phyloP scores from a whole-genome alignment of 148 eudicot genomes.

The Gaultheria prostrata region DNA sequence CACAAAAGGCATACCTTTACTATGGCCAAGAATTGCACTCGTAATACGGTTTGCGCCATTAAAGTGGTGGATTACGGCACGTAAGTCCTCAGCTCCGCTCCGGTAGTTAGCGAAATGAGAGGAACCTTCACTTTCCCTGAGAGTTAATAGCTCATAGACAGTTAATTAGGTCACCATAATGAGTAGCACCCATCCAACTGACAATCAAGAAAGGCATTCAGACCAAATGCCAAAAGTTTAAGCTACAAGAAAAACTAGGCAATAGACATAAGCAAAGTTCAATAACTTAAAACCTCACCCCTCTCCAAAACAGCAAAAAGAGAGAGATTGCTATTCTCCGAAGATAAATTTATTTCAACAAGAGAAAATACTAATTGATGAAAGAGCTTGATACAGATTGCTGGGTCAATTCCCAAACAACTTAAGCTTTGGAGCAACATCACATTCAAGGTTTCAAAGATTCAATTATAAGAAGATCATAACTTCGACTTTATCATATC shows the following conservation, averaged over 20 bases:
- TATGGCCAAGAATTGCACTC: constrained; percentile 74
- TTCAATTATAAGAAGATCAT: too few species aligned
- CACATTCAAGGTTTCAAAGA: too few species aligned
- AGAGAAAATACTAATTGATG: neutral
- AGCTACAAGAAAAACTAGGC: too few species aligned
- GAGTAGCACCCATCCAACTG: neutral
- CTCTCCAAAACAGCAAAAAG: neutral
- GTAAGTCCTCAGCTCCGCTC: constrained; percentile 69
- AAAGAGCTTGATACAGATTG: too few species aligned
- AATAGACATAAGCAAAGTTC: neutral
- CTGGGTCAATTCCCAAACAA: too few species aligned
- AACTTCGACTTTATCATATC: neutral
- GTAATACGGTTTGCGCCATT: constrained; percentile 38
- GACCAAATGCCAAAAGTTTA: neutral
- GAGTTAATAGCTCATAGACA: neutral
- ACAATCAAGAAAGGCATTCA: constrained; percentile 1
- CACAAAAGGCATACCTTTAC: constrained; percentile 57
- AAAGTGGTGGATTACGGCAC: constrained; percentile 62
- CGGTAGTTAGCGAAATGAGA: constrained; percentile 61
- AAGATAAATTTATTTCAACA: neutral
- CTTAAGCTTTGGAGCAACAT: too few species aligned
- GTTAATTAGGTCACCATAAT: neutral
- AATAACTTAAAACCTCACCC: neutral
- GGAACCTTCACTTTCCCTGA: constrained; percentile 88
- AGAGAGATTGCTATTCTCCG: too few species aligned